Base-by-base conservation (phyloP, 78 protist genomes). In the Creolimax fragrantissima region DNA sequence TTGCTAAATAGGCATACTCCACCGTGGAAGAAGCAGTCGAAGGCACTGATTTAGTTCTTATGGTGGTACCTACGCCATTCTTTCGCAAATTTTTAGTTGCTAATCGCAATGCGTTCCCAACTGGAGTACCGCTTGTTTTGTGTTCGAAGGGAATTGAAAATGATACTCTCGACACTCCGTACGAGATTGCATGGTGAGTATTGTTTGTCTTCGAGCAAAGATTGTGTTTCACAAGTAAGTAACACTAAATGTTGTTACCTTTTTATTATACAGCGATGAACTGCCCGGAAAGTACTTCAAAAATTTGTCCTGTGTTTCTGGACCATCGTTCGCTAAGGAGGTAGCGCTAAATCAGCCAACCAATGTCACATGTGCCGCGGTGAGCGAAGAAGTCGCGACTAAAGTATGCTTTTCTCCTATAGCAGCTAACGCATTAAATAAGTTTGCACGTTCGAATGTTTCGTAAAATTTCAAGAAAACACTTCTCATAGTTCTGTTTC, bases 311-410 rank as follows among this genome's bases (percentile, higher is more conserved):
- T 92, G 67, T 84, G 83, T 94, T 35, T 44, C 89, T 7, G 95
- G 95, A 7, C 95, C 95, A 2, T 88, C 94, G 35, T 94, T 94
- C 41, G 95, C 95, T 32, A 3, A 35, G 42, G 95, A 94, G 43
- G 84, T 94, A 3, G 89, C 85, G 41, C 32, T 3, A n/a, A 89
- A 81, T 5, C 45, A 74, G 36, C 94, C 93, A n/a, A 94, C 95
- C 4, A 92, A 81, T 2, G 94, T 92, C 43, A 90, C 89, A 17
- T 2, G 45, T 42, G 95, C 95, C 24, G 6, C 84, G 41, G 89
- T 37, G n/a, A 2, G 6, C 41, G 42, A 35, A 5, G 85, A 45
- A 36, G 67, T 91, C 41, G 93, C 95, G 42, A 36, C 4, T 43
- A 88, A 5, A 24, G 74, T 58, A 24, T 32, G 74, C 24, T 32